Evolutionary conservation across 805 yeast genomes (phyloP).

Genomic region (Wickerhamiella allomyrinae): DNA sequence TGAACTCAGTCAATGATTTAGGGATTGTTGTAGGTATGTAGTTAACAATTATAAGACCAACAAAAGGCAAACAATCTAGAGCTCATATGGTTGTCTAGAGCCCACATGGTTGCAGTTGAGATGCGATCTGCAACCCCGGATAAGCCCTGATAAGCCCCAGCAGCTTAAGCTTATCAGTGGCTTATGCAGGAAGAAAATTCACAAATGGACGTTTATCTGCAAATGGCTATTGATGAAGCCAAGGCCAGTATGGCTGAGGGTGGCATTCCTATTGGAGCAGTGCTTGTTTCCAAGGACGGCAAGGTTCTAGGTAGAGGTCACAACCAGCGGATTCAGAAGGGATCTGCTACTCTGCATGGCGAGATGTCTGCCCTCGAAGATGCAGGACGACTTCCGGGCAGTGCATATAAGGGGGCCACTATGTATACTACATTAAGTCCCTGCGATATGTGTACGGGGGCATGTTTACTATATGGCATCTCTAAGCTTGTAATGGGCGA

Average conservation of each 20-base stretch:
- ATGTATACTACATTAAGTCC: conserved; percentile 88
- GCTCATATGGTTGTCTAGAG: too few species aligned
- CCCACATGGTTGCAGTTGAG: too few species aligned
- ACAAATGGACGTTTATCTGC: conserved; percentile 7
- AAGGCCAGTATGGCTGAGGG: conserved; percentile 48
- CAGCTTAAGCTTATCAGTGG: too few species aligned
- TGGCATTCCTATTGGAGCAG: conserved; percentile 86
- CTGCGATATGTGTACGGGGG: conserved; percentile 92
- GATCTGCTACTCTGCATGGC: conserved; percentile 77
- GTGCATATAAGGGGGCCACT: conserved; percentile 68
- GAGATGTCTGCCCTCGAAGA: conserved; percentile 81
- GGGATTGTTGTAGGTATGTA: not conserved
- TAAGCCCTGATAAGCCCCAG: too few species aligned
- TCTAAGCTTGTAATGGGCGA: conserved; percentile 83
- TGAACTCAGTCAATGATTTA: conserved; percentile 13
- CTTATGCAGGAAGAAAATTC: too few species aligned
- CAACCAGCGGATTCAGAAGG: conserved; percentile 75
- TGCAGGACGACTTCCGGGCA: conserved; percentile 78
- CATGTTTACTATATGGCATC: conserved; percentile 77
- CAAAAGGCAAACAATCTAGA: too few species aligned
- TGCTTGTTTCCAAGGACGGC: conserved; percentile 60
- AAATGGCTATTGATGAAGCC: conserved; percentile 24
- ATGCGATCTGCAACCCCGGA: too few species aligned
- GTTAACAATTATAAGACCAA: too few species aligned
- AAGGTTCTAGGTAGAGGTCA: conserved; percentile 77